Evolutionary conservation across 2,329 filamentous ascomycete species (phyloP), one percentile per base, ranked within the genome.

Genomic region (Pseudogymnoascus sp.): DNA sequence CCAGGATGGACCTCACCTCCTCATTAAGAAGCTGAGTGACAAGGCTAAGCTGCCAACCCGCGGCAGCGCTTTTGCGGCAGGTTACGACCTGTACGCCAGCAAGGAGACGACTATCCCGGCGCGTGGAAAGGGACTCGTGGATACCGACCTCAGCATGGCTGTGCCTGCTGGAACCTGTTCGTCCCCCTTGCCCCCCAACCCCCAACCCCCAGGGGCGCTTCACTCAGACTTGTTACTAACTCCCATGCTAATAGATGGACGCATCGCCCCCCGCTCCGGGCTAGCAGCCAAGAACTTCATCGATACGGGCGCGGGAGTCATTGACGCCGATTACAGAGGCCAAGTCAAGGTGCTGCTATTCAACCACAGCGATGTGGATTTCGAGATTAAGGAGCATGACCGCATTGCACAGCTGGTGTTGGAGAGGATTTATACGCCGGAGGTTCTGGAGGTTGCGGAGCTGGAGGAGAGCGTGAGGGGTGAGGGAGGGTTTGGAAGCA

Each of bases 281-380:
- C 87, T 96, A 36, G 93, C 93, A 2, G 82, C 87, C 65, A 99
- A 99, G 80, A 87, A 97, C 79, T 95, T 93, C 78, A 97, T 99
- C 75, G 92, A 97, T 76, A 95, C 90, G 0, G 92, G 96, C 67
- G 95, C 95, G 0, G 95, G 95, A 63, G 95, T 99, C 68, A 97
- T 99, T 71, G 95, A 99, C 76, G 93, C 93, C 35, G 95, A 99
- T 77, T 99, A 99, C 80, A 85, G 95, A 36, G 95, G 95, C 19
- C 90, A 90, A 69, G 88, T 99, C 71, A 96, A 96, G 81, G 89
- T 99, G 26, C 82, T 99, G 69, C 84, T 99, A 62, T 97, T 97
- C 77, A 99, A 99, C 79, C 88, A 96, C 76, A 83, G 83, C 61
- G 92, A 96, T 61, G 78, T 78, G 42, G 92, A 96, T 74, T 97